Evolutionary conservation across 306 rosid species (phyloP).

Genomic region (Cotoneaster glaucophyllus): DNA sequence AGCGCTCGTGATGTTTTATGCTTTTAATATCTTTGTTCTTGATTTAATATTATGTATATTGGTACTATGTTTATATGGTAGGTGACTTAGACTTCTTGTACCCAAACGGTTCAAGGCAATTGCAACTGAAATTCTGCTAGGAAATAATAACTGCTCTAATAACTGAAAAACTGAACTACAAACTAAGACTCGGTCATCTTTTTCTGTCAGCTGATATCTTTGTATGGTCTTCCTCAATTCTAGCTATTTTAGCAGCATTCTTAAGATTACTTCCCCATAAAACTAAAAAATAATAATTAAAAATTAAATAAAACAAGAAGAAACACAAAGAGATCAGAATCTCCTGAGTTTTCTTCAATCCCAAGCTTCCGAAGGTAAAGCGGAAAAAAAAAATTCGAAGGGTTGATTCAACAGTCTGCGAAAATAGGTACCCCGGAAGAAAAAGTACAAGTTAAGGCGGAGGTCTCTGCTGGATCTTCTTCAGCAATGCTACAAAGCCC

Average conservation of each 20-base stretch:
- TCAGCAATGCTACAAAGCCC: conserved; percentile 7
- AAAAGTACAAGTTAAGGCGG: conserved; percentile 7
- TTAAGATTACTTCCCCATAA: not conserved
- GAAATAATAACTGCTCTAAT: conserved; percentile 12
- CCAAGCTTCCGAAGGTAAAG: not conserved
- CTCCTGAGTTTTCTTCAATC: conserved; percentile 1
- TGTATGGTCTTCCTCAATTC: conserved; percentile 39
- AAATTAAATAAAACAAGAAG: not conserved
- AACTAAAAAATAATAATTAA: not conserved
- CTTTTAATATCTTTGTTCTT: not conserved
- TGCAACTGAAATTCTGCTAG: not conserved
- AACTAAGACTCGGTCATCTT: conserved; percentile 32
- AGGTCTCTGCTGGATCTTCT: conserved; percentile 32
- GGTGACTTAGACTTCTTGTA: not conserved
- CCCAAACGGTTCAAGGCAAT: not conserved
- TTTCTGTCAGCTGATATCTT: conserved; percentile 13
- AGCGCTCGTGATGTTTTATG: too few species aligned
- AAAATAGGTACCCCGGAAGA: conserved; percentile 33
- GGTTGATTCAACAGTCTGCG: conserved; percentile 11
- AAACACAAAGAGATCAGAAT: not conserved
- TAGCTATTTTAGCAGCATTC: conserved; percentile 26
- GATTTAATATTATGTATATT: too few species aligned
- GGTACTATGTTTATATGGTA: not conserved
- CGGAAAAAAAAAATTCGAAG: not conserved
- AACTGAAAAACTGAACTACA: conserved; percentile 5